Evolutionary conservation across 495 filamentous ascomycete species (phyloP).

Genomic region (Geoglossum glabrum): DNA sequence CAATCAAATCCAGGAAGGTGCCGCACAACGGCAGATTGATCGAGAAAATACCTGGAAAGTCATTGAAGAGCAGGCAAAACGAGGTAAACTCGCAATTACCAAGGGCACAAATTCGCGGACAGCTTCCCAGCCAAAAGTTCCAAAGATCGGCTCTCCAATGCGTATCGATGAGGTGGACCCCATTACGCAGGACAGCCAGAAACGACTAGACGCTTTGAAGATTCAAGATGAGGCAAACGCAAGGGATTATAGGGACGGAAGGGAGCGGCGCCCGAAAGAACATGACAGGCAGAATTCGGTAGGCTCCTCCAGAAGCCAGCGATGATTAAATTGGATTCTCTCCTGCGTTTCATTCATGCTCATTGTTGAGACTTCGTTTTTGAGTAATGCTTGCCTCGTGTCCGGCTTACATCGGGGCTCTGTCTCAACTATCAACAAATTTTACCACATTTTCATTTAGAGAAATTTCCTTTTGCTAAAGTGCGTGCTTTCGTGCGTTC

Average conservation of each 20-base stretch:
- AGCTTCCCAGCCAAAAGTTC: constrained; percentile 15
- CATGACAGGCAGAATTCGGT: constrained; percentile 31
- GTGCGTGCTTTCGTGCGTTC: background rate
- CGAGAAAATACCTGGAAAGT: constrained; percentile 75
- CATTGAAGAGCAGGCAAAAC: constrained; percentile 58
- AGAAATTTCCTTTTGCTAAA: background rate
- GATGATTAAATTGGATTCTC: constrained; percentile 5
- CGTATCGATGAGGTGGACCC: constrained; percentile 53
- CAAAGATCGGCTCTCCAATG: constrained; percentile 30
- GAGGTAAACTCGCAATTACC: constrained; percentile 32
- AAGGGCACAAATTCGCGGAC: constrained; percentile 17
- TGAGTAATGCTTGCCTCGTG: constrained; percentile 2
- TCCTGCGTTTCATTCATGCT: constrained; percentile 1
- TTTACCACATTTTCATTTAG: constrained; percentile 1
- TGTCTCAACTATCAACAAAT: constrained; percentile 3
- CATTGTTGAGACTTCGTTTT: constrained; percentile 1
- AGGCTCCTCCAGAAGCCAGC: constrained; percentile 27
- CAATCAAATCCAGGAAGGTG: constrained; percentile 85
- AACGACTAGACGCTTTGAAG: constrained; percentile 64
- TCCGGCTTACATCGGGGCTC: background rate
- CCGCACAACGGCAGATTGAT: constrained; percentile 51
- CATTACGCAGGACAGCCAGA: constrained; percentile 57
- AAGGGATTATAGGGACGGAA: constrained; percentile 24
- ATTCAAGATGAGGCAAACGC: constrained; percentile 50
- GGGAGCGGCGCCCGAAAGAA: constrained; percentile 22